phyloP scores from a whole-genome alignment of 2,329 filamentous ascomycete species.

The Allantophomopsis cytisporea region DNA sequence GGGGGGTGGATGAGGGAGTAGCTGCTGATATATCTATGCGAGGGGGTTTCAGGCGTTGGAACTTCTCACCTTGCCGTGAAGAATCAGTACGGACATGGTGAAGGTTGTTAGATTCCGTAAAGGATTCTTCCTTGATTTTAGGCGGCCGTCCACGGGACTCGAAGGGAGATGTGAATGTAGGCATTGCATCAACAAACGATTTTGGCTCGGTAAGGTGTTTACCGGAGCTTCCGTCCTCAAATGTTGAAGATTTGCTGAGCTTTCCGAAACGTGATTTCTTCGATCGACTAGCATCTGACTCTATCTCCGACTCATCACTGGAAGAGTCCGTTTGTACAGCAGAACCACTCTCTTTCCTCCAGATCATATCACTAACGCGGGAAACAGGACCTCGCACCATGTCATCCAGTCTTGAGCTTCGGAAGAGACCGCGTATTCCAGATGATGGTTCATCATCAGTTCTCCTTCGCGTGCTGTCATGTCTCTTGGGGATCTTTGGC shows the following conservation, averaged over 20 bases:
- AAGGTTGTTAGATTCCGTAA: constrained; percentile 11
- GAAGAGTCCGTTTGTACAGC: constrained; percentile 30
- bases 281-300: constrained; percentile 12
- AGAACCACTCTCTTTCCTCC: constrained; percentile 38
- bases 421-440: constrained; percentile 63
- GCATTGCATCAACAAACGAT: constrained; percentile 20
- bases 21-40: constrained; percentile 30
- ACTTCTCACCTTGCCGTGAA: constrained; percentile 23
- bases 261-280: constrained; percentile 25
- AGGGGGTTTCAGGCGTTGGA: constrained; percentile 30
- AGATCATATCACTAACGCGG: constrained; percentile 44
- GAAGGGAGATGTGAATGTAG: constrained; percentile 34
- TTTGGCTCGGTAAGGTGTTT: constrained; percentile 4
- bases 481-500: constrained; percentile 32
- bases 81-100: constrained; percentile 18
- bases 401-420: constrained; percentile 60
- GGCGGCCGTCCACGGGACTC: constrained; percentile 21
- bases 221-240: constrained; percentile 5
- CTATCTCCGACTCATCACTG: constrained; percentile 28
- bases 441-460: constrained; percentile 28
- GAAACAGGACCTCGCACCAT: constrained; percentile 54
- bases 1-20: constrained; percentile 16
- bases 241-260: constrained; percentile 9
- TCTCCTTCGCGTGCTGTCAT: constrained; percentile 32
- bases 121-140: constrained; percentile 11